These are phyloP conservation scores for Bisporella sp. DNA, from an alignment of 2,329 filamentous ascomycete species.

Conservation along the genomic window DNA sequence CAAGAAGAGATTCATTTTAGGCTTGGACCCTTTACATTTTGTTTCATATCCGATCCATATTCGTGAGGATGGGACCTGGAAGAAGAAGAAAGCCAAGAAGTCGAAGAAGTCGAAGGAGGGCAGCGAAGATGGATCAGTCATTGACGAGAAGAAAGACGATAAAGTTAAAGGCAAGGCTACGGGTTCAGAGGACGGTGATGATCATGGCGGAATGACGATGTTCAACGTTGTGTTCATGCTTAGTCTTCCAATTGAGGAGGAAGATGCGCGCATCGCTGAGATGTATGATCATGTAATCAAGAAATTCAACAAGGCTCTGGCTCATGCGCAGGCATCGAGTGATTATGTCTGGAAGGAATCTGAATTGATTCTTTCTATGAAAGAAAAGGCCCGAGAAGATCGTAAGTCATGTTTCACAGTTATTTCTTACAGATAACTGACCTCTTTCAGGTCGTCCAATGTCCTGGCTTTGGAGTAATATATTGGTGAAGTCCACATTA, in stretches of 20 bases:
- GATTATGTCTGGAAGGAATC: constrained; percentile 91
- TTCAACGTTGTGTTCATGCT: constrained; percentile 95
- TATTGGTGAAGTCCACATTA: constrained; percentile 66
- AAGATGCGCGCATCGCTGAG: constrained; percentile 65
- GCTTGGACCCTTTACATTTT: constrained; percentile 71
- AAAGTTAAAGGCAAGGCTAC: constrained; percentile 30
- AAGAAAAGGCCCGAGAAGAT: constrained; percentile 73
- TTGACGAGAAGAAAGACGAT: constrained; percentile 6
- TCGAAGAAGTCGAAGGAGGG: constrained; percentile 25
- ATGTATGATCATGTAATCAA: constrained; percentile 87
- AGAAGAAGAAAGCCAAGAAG: constrained; percentile 45
- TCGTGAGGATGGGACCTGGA: constrained; percentile 70
- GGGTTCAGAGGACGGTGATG: constrained; percentile 20
- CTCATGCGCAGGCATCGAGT: constrained; percentile 83
- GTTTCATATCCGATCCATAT: constrained; percentile 81
- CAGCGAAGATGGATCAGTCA: constrained; percentile 8
- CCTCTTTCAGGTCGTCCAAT: constrained; percentile 36
- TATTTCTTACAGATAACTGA: constrained; percentile 4
- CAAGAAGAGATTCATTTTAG: constrained; percentile 76
- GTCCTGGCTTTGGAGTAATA: constrained; percentile 61
- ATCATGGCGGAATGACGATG: constrained; percentile 66
- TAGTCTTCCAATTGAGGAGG: constrained; percentile 70
- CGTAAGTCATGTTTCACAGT: constrained; percentile 25
- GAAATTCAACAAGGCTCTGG: constrained; percentile 86
- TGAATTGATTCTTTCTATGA: constrained; percentile 71